These are phyloP conservation scores for Rubroboletus satanas DNA, from an alignment of 768 basidiomycete species.

Conservation along the genomic window DNA sequence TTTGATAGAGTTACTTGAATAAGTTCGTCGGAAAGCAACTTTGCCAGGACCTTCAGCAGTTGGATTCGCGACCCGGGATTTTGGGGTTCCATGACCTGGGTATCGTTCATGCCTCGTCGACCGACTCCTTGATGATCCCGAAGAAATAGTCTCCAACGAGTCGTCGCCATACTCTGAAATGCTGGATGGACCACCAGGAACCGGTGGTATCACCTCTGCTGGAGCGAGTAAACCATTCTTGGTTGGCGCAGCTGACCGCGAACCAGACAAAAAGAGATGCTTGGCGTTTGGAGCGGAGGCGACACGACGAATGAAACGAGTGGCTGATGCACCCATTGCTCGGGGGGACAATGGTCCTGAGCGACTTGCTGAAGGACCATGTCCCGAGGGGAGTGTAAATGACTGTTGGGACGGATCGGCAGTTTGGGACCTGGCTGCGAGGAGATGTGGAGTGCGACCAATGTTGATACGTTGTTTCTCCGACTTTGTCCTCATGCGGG, in stretches of 20 bases:
- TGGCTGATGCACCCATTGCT: conserved; percentile 67
- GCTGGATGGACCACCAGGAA: conserved; percentile 46
- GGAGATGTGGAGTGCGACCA: conserved; percentile 43
- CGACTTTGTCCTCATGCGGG: conserved; percentile 40
- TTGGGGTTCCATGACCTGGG: conserved; percentile 26
- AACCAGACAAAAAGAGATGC: conserved; percentile 68
- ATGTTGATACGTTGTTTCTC: conserved; percentile 46
- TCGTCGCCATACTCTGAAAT: conserved; percentile 59
- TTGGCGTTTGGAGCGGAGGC: conserved; percentile 97
- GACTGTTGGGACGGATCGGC: conserved; percentile 40
- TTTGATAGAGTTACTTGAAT: conserved; percentile 97
- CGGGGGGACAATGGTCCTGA: conserved; percentile 61
- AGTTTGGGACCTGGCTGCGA: conserved; percentile 26
- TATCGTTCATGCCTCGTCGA: conserved; percentile 41
- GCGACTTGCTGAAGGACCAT: conserved; percentile 33
- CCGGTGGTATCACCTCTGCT: conserved; percentile 52
- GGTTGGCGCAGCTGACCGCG: conserved; percentile 56
- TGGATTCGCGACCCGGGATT: conserved; percentile 46
- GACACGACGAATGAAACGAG: conserved; percentile 90
- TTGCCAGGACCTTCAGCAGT: conserved; percentile 50
- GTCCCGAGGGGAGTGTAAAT: conserved; percentile 29
- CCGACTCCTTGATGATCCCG: conserved; percentile 63
- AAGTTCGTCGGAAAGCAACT: conserved; percentile 85
- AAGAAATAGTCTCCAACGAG: conserved; percentile 77
- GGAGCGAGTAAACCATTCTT: conserved; percentile 80